These are phyloP conservation scores for Trichothecium roseum DNA, from an alignment of 2,329 filamentous ascomycete species.

Conservation along the genomic window DNA sequence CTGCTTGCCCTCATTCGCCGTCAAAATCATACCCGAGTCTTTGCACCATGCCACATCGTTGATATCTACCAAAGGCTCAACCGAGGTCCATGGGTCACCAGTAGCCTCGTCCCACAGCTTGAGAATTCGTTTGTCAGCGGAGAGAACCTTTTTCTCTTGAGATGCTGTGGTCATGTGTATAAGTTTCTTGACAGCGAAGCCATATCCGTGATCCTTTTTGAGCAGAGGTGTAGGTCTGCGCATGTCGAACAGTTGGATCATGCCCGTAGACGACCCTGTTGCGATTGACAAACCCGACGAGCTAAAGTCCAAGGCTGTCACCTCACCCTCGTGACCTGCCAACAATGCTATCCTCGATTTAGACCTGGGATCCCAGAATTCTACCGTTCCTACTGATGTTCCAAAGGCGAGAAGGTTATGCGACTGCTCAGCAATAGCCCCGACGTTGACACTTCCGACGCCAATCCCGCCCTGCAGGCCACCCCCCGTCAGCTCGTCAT, in stretches of 20 bases:
- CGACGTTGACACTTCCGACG: slow-evolving; percentile 78
- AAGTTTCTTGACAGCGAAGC: slow-evolving; percentile 82
- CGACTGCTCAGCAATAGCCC: slow-evolving; percentile 74
- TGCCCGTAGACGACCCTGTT: slow-evolving; percentile 76
- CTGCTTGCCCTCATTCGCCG: slow-evolving; percentile 91
- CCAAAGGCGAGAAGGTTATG: slow-evolving; percentile 91
- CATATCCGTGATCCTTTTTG: slow-evolving; percentile 92
- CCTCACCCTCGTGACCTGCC: slow-evolving; percentile 55
- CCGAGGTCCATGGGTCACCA: slow-evolving; percentile 86
- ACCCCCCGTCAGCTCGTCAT: slow-evolving; percentile 62
- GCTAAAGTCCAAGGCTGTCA: slow-evolving; percentile 83
- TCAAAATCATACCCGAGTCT: slow-evolving; percentile 88
- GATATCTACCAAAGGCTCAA: slow-evolving; percentile 89
- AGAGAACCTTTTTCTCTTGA: slow-evolving; percentile 78
- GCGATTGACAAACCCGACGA: slow-evolving; percentile 75
- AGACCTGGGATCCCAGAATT: slow-evolving; percentile 89
- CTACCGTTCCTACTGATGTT: slow-evolving; percentile 87
- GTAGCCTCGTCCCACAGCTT: slow-evolving; percentile 86
- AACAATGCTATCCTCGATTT: slow-evolving; percentile 73
- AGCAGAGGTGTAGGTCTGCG: slow-evolving; percentile 77
- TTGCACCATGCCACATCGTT: slow-evolving; percentile 91
- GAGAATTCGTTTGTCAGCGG: slow-evolving; percentile 89
- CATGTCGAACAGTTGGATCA: slow-evolving; percentile 86
- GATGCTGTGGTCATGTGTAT: slow-evolving; percentile 60
- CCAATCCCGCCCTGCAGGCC: slow-evolving; percentile 80